Conservation (phyloP, 345 rosid species). For the Moricandia arvensis region DNA sequence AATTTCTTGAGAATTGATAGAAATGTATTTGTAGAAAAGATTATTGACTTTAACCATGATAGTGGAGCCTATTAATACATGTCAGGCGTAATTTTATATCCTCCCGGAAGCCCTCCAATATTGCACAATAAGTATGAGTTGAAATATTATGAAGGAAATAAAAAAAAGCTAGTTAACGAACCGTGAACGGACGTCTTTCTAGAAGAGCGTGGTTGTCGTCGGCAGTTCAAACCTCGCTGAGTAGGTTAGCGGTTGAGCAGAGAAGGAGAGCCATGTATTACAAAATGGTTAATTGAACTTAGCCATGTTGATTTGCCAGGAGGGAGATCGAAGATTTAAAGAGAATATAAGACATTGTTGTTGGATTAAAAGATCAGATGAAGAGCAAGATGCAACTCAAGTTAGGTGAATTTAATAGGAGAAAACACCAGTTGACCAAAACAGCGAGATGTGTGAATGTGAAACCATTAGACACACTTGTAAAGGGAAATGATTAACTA, state of each 20-base stretch:
- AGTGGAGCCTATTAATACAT: too few relatives aligned
- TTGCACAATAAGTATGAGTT: too few relatives aligned
- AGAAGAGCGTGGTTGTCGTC: too few relatives aligned
- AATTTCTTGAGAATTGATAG: too few relatives aligned
- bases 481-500: slow-evolving; percentile 10
- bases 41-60: too few relatives aligned
- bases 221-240: slow-evolving; percentile 57
- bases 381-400: slow-evolving; percentile 30
- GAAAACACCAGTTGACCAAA: slow-evolving; percentile 31
- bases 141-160: too few relatives aligned
- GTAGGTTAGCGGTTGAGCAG: slow-evolving; percentile 42
- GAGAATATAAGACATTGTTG: slow-evolving; percentile 7
- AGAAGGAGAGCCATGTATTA: slow-evolving; percentile 50
- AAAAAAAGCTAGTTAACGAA: too few relatives aligned
- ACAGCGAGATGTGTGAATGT: slow-evolving; percentile 19
- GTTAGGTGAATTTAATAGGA: slow-evolving; percentile 32
- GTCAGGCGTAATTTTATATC: too few relatives aligned
- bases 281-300: slow-evolving; percentile 41
- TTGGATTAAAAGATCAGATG: slow-evolving; percentile 20
- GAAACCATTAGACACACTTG: slow-evolving; percentile 31
- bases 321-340: not conserved
- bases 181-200: too few relatives aligned
- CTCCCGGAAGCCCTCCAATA: too few relatives aligned
- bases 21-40: too few relatives aligned
- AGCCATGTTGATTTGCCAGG: slow-evolving; percentile 35